A percentile compares a stretch with the other conserved stretches of the same genome.
These are phyloP conservation scores for Ilyonectria mors-panacis DNA, from an alignment of 2,329 filamentous ascomycete species.

Conservation along the genomic window DNA sequence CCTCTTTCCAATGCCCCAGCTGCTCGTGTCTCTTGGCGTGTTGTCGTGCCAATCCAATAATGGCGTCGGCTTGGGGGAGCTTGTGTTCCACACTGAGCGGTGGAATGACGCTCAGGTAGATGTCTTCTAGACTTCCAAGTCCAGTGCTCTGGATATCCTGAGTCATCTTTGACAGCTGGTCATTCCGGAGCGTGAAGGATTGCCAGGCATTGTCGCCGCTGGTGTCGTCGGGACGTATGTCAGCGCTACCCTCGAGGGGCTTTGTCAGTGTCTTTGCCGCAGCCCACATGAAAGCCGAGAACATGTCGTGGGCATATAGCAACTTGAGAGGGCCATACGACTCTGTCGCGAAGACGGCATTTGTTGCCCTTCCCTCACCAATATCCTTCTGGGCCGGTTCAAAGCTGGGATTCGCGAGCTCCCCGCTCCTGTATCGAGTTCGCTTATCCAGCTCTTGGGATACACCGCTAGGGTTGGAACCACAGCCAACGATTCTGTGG, in stretches of 20 bases:
- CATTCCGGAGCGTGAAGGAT: constrained; percentile 40
- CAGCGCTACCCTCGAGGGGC: constrained; percentile 8
- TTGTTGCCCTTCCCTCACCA: too few species aligned
- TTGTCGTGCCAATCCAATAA: constrained; percentile 31
- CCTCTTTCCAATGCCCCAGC: constrained; percentile 30
- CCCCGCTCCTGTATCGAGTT: too few species aligned
- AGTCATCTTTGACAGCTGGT: constrained; percentile 38
- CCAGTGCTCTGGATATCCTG: constrained; percentile 34
- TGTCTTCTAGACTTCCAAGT: constrained; percentile 20
- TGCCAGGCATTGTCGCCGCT: constrained; percentile 18
- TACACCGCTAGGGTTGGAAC: too few species aligned
- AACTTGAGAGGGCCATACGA: constrained; percentile 27
- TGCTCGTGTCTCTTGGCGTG: constrained; percentile 32
- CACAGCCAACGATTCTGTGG: not conserved
- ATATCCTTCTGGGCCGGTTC: not conserved
- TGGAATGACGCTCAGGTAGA: constrained; percentile 3
- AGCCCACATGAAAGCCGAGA: constrained; percentile 49
- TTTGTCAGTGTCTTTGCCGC: constrained; percentile 30
- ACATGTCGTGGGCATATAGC: constrained; percentile 47
- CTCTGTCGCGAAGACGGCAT: constrained; percentile 20
- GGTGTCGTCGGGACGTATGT: constrained; percentile 2
- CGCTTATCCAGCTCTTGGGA: too few species aligned
- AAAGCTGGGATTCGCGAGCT: too few species aligned
- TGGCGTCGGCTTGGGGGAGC: constrained; percentile 10
- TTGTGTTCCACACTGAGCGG: not conserved